phyloP scores from a whole-genome alignment of 2,329 filamentous ascomycete genomes.

The Mycosphaerella sp. region DNA sequence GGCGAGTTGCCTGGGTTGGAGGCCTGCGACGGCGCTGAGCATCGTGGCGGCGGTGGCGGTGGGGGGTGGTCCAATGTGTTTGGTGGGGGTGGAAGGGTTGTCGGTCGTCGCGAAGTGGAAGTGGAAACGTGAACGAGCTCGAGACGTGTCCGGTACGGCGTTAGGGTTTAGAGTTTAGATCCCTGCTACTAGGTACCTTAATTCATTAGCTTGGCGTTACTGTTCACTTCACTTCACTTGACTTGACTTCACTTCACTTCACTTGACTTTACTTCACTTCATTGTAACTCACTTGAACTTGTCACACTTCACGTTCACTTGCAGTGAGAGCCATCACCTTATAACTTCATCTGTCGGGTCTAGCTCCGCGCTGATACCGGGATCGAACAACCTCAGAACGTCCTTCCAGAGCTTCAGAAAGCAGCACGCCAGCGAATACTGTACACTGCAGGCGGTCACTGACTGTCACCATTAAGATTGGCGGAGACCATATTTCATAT shows the following conservation, averaged over 20 bases:
- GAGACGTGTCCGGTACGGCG: conserved; percentile 3
- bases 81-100: not conserved
- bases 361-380: no score
- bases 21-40: conserved; percentile 58
- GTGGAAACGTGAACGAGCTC: not conserved
- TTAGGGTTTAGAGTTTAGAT: conserved; percentile 1
- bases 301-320: no score
- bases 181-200: conserved; percentile 1
- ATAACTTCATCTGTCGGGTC: no score
- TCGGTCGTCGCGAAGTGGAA: no score
- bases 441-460: no score
- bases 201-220: not conserved
- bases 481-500: no score
- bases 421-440: no score
- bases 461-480: no score
- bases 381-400: no score
- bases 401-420: no score
- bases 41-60: conserved; percentile 42
- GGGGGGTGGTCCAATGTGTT: not conserved
- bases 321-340: no score
- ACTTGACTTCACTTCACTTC: not conserved
- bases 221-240: not conserved
- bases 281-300: no score
- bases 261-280: not conserved
- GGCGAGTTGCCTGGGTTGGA: conserved; percentile 74